Evolutionary conservation across 148 eudicot genomes (phyloP).

Genomic region (Nyssa sinensis): DNA sequence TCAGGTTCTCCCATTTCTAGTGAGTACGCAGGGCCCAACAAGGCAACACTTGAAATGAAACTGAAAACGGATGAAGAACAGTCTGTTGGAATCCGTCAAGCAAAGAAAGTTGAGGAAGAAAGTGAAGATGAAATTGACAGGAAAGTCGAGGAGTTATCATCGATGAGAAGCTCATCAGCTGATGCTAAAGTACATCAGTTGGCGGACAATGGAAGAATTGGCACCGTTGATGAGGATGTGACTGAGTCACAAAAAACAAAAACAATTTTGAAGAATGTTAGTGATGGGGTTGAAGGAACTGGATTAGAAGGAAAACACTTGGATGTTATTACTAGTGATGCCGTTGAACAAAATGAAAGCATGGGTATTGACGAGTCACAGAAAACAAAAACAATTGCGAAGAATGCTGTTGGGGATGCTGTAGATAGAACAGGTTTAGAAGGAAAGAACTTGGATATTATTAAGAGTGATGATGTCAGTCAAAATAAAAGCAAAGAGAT

Average conservation of each 20-base stretch:
- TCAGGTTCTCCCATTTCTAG: slow-evolving; percentile 23
- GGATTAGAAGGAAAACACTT: slow-evolving; percentile 16
- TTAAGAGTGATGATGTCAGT: slow-evolving; percentile 11
- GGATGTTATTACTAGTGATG: slow-evolving; percentile 11
- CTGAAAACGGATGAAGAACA: slow-evolving; percentile 25
- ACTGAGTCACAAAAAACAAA: slow-evolving; percentile 5
- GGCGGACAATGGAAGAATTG: slow-evolving; percentile 36
- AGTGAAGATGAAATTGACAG: slow-evolving; percentile 31
- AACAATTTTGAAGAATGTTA: slow-evolving; percentile 19
- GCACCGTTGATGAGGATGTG: slow-evolving; percentile 17
- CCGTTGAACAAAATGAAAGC: slow-evolving; percentile 15
- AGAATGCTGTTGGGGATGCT: slow-evolving; percentile 7
- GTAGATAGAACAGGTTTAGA: not conserved
- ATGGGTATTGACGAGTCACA: slow-evolving; percentile 12
- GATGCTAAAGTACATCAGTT: slow-evolving; percentile 19
- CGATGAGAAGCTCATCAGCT: slow-evolving; percentile 2
- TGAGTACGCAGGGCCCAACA: slow-evolving; percentile 22
- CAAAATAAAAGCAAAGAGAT: slow-evolving; percentile 15
- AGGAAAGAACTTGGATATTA: slow-evolving; percentile 6
- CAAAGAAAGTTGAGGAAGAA: slow-evolving; percentile 32
- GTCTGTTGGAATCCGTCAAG: slow-evolving; percentile 20
- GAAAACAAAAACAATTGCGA: slow-evolving; percentile 11
- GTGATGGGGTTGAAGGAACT: slow-evolving; percentile 14
- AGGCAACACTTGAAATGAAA: slow-evolving; percentile 34
- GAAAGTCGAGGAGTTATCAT: slow-evolving; percentile 19